phyloP scores from a whole-genome alignment of 306 rosid species.

The Gleditsia sinensis region DNA sequence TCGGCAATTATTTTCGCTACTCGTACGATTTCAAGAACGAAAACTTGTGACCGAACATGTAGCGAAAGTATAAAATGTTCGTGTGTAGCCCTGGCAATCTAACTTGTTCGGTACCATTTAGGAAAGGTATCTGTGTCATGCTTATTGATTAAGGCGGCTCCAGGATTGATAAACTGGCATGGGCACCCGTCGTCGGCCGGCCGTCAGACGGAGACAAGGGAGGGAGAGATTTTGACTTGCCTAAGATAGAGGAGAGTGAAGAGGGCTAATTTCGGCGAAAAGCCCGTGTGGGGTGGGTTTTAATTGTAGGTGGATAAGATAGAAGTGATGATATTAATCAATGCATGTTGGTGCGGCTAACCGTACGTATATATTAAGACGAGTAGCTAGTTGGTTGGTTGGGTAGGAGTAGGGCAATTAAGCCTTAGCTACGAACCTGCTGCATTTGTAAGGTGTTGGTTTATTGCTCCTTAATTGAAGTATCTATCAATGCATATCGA shows the following conservation, averaged over 20 bases:
- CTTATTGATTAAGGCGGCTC: constrained; percentile 47
- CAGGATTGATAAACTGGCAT: constrained; percentile 39
- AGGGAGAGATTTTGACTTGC: constrained; percentile 34
- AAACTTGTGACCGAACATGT: constrained; percentile 29
- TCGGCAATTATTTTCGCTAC: constrained; percentile 22
- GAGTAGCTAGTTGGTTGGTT: constrained; percentile 66
- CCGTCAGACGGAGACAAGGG: constrained; percentile 33
- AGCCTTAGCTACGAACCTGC: constrained; percentile 49
- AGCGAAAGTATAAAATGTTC: constrained; percentile 27
- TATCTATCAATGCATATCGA: constrained; percentile 27
- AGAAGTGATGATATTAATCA: constrained; percentile 65
- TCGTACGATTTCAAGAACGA: constrained; percentile 10
- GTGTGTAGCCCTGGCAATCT: neutral
- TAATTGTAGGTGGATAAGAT: constrained; percentile 57
- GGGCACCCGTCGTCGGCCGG: no score
- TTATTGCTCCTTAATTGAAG: constrained; percentile 32
- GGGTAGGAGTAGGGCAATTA: constrained; percentile 57
- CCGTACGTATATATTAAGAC: constrained; percentile 48
- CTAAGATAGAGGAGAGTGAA: constrained; percentile 38
- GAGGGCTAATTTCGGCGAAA: constrained; percentile 44
- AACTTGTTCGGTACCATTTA: neutral
- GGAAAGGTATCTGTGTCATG: neutral
- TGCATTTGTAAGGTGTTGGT: constrained; percentile 28
- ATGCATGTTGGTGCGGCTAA: constrained; percentile 73
- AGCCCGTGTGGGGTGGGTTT: constrained; percentile 41